These are phyloP conservation scores for Apiotrichum gracile DNA, from an alignment of 1,284 basidiomycete genomes.

Conservation along the genomic window DNA sequence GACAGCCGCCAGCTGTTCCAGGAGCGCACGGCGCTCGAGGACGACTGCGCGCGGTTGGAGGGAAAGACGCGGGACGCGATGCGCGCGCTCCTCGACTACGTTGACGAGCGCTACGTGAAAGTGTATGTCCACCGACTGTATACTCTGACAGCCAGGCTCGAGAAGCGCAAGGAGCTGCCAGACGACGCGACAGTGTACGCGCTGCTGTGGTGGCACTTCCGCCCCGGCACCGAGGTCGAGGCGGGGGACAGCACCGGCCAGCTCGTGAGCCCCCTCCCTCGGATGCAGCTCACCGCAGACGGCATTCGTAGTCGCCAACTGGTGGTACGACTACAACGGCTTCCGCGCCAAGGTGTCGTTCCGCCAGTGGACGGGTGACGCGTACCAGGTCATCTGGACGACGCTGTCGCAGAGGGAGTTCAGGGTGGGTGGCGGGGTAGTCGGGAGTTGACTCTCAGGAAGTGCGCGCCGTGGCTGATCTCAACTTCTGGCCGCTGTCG, in stretches of 20 bases:
- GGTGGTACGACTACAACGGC: conserved; percentile 1
- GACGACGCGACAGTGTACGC: not conserved
- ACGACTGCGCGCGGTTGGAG: not conserved
- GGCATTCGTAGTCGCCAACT: not conserved
- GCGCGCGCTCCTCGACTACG: not conserved
- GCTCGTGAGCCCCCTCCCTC: not conserved
- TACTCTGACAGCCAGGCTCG: not conserved
- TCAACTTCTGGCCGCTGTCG: not conserved
- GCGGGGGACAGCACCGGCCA: not conserved
- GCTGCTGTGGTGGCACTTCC: not conserved
- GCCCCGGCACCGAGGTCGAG: not conserved
- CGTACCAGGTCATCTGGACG: conserved; percentile 2
- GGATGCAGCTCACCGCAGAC: not conserved
- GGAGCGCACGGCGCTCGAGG: not conserved
- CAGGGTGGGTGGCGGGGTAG: not conserved
- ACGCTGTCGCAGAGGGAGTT: not conserved
- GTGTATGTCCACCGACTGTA: not conserved
- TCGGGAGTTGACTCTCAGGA: not conserved
- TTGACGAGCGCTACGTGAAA: not conserved
- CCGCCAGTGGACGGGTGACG: conserved; percentile 2
- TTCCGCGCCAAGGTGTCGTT: conserved; percentile 1
- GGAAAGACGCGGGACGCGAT: not conserved
- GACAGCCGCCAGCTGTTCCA: not conserved
- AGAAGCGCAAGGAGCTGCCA: not conserved
- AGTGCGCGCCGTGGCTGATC: not conserved